phyloP scores from a whole-genome alignment of 2,329 filamentous ascomycete genomes.

The Sporothrix mexicana region DNA sequence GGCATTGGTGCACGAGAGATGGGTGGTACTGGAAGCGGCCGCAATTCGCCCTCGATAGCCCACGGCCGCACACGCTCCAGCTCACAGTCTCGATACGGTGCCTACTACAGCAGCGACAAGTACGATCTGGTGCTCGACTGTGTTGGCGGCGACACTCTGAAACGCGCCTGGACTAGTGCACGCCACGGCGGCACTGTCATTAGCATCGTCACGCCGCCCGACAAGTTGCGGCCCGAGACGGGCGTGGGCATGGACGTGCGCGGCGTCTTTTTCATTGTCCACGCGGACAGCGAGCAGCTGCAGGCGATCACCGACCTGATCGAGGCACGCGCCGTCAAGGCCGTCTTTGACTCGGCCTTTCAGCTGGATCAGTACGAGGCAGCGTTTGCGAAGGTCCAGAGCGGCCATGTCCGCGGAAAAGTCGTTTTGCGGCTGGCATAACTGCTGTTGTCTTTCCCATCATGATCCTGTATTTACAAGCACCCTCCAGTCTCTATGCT shows the following conservation, averaged over 20 bases:
- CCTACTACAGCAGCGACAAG: conserved; percentile 29
- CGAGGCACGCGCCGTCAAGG: conserved; percentile 31
- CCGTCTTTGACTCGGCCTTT: conserved; percentile 36
- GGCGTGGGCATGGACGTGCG: conserved; percentile 35
- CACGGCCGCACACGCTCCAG: conserved; percentile 23
- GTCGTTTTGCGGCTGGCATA: conserved; percentile 36
- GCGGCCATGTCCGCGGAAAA: conserved; percentile 36
- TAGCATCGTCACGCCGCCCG: conserved; percentile 36
- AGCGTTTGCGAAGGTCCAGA: conserved; percentile 34
- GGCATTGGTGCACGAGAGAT: background rate
- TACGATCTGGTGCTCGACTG: conserved; percentile 39
- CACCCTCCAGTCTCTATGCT: background rate
- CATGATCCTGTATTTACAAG: background rate
- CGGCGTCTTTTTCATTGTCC: conserved; percentile 34
- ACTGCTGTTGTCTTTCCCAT: background rate
- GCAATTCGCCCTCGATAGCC: conserved; percentile 6
- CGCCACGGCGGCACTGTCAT: conserved; percentile 37
- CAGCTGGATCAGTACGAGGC: conserved; percentile 36
- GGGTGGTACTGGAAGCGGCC: background rate
- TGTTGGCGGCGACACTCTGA: conserved; percentile 36
- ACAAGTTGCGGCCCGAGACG: conserved; percentile 31
- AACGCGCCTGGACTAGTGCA: conserved; percentile 35
- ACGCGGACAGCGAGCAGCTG: conserved; percentile 36
- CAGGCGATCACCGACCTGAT: conserved; percentile 36
- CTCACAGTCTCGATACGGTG: conserved; percentile 21